Evolutionary conservation across 768 basidiomycete genomes (phyloP).

Genomic region (Dentipellis sp.): DNA sequence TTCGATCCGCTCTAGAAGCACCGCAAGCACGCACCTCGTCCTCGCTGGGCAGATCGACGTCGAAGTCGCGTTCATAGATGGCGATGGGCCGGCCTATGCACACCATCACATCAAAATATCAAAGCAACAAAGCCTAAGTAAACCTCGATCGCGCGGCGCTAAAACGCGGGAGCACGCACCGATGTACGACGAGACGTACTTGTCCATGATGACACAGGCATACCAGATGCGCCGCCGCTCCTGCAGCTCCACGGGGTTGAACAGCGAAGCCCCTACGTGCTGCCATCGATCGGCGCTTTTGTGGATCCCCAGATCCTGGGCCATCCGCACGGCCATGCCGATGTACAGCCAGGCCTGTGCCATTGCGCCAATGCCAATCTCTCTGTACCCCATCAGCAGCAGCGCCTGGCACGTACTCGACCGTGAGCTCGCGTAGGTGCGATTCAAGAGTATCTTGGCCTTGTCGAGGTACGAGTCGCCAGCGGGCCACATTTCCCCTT

Average conservation of each 20-base stretch:
- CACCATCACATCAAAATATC: not conserved
- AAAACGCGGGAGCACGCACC: constrained; percentile 15
- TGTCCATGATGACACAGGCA: constrained; percentile 70
- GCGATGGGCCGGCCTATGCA: constrained; percentile 49
- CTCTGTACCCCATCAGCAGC: constrained; percentile 73
- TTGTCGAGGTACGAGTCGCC: constrained; percentile 63
- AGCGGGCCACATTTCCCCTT: constrained; percentile 70
- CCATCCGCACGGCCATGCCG: constrained; percentile 90
- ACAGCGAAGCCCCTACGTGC: constrained; percentile 43
- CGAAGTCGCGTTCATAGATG: constrained; percentile 69
- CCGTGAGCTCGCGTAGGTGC: constrained; percentile 59
- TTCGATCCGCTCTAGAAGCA: not conserved
- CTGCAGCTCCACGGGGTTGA: constrained; percentile 52
- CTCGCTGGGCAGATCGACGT: constrained; percentile 55
- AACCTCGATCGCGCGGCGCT: not conserved
- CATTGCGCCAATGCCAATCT: constrained; percentile 86
- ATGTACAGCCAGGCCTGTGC: constrained; percentile 79
- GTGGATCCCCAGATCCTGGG: constrained; percentile 82
- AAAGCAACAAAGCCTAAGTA: too few relatives aligned
- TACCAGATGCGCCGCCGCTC: constrained; percentile 72
- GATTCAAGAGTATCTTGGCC: constrained; percentile 60
- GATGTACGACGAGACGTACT: constrained; percentile 73
- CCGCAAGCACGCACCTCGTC: constrained; percentile 38
- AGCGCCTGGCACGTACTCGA: constrained; percentile 73
- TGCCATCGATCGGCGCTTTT: constrained; percentile 73